Evolutionary conservation across 257 asterid species (phyloP).

Genomic region (Rubia yunnanensis): DNA sequence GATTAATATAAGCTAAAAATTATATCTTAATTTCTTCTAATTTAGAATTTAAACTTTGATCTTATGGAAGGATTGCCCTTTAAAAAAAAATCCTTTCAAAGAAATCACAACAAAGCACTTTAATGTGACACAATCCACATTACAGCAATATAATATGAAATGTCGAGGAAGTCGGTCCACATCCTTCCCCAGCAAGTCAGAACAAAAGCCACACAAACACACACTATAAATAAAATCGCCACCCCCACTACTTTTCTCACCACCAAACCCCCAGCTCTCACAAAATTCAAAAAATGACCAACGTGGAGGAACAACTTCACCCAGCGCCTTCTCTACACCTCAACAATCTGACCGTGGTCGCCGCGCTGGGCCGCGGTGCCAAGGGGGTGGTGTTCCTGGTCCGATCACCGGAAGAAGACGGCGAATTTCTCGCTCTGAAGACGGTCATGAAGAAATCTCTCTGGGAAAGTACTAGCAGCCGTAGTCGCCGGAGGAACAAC

Average conservation of each 20-base stretch:
- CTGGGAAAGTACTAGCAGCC: conserved; percentile 26
- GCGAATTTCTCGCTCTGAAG: conserved; percentile 64
- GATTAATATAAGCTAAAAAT: no score
- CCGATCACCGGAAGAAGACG: conserved; percentile 25
- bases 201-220: neutral
- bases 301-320: neutral
- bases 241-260: no score
- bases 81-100: no score
- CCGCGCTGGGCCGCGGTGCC: conserved; percentile 92
- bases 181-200: conserved; percentile 15
- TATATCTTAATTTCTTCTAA: no score
- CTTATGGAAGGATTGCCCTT: no score
- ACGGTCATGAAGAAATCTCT: conserved; percentile 51
- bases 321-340: conserved; percentile 24
- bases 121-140: neutral
- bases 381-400: conserved; percentile 86
- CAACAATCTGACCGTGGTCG: conserved; percentile 42
- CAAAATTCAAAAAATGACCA: neutral
- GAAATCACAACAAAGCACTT: neutral
- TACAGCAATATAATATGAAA: neutral
- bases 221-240: neutral
- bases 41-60: no score
- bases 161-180: neutral
- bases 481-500: conserved; percentile 9
- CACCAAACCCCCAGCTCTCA: neutral